Evolutionary conservation across 176 grass and related monocot genomes (phyloP), one percentile per base, ranked within the genome.

Genomic region (Panicum miliaceum): DNA sequence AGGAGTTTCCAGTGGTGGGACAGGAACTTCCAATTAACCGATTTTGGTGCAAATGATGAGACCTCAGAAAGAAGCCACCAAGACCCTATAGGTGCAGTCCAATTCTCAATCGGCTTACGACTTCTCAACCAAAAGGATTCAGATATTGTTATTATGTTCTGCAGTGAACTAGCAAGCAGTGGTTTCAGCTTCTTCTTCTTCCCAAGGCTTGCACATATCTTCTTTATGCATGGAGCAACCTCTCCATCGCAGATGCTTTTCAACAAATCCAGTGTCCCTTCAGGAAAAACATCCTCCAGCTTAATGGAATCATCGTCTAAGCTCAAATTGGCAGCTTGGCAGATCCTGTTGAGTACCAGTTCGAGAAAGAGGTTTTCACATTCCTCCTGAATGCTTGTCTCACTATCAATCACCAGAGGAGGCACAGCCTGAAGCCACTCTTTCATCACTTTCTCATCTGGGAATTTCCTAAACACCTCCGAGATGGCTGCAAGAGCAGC

Each of bases 321-420:
- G 12, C 71, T 95, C 57, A 81, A 45, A 45, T 90, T 91, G 35
- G 66, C 79, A 86, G 89, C 78, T 85, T 56, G 92, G 68, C 90
- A 95, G 43, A 98, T 90, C 68, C 93, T 89, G 67, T 98, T 93
- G 26, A 98, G 80, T 34, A 98, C 90, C 32, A 98, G 84, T 76
- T 98, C 96, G 27, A 93, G 91, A 88, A 95, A 98, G 67, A 98
- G 78, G 73, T 90, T 95, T 77, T 98, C 96, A 46, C 96, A 98
- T 83, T 95, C 96, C 67, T 98, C 93, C 84, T 95, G 96, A 76
- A 98, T 98, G 75, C 76, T 93, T 23, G 85, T 92, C 76, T 98
- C 93, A 48, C 92, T 98, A 88, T 98, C 96, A 52, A 93, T 90
- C 64, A 98, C 89, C 57, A 98, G 82, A 0, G 89, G 85, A 64